These are phyloP conservation scores for Pseudocohnilembus persalinus DNA, from an alignment of 169 alveolate species.

Conservation along the genomic window DNA sequence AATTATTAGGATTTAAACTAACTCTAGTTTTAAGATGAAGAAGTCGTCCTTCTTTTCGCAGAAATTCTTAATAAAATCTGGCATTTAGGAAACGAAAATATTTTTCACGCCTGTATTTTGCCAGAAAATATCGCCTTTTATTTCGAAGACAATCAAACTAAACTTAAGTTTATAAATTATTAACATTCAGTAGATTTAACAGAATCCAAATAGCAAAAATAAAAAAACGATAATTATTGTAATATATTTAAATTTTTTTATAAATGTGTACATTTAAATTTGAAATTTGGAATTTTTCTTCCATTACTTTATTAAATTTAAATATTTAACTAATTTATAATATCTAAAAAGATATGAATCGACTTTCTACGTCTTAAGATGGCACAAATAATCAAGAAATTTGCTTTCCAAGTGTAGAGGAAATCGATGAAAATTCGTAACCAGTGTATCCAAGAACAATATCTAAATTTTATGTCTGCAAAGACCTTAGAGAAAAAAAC, in stretches of 20 bases:
- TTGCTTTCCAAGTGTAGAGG: not conserved
- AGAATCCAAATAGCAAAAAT: no score
- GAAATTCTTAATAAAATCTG: not conserved
- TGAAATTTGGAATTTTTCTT: not conserved
- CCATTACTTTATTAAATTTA: not conserved
- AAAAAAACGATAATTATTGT: no score
- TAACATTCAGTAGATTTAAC: not conserved
- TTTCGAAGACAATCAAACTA: not conserved
- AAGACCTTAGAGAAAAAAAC: not conserved
- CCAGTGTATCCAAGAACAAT: not conserved
- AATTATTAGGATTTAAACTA: no score
- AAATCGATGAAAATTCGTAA: not conserved
- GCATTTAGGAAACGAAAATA: not conserved
- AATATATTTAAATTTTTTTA: no score
- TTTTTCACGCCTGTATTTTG: not conserved
- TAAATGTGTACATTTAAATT: no score
- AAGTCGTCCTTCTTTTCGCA: not conserved
- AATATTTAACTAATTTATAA: not conserved
- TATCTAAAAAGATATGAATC: not conserved
- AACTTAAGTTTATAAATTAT: no score
- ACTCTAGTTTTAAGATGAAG: not conserved
- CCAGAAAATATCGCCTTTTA: not conserved
- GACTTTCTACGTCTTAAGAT: no score
- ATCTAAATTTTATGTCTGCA: not conserved
- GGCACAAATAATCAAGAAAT: not conserved